These are phyloP conservation scores for Xanthoceras sorbifolium DNA, from an alignment of 345 rosid species.

Conservation along the genomic window DNA sequence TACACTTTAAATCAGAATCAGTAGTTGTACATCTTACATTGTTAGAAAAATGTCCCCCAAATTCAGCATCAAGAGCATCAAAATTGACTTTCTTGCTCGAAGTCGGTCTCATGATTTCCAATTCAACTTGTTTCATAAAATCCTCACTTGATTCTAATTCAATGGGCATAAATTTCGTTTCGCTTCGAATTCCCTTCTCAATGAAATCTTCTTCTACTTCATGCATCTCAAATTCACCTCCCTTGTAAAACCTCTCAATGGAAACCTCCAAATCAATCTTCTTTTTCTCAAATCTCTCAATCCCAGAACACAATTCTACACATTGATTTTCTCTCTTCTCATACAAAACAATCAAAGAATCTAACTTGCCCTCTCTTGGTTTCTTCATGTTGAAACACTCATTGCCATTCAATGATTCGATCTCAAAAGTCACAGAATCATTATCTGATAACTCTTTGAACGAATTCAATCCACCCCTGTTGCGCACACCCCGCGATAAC, in stretches of 20 bases:
- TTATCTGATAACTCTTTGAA: slow-evolving; percentile 28
- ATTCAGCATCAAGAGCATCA: slow-evolving; percentile 22
- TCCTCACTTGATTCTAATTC: slow-evolving; percentile 24
- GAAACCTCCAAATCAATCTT: slow-evolving; percentile 22
- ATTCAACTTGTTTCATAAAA: slow-evolving; percentile 22
- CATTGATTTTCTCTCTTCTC: slow-evolving; percentile 27
- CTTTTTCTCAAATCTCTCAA: slow-evolving; percentile 17
- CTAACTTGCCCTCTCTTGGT: slow-evolving; percentile 23
- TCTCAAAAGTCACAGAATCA: slow-evolving; percentile 20
- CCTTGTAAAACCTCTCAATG: not conserved
- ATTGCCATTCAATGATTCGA: slow-evolving; percentile 17
- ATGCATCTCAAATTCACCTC: slow-evolving; percentile 21
- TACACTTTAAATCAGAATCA: slow-evolving; percentile 39
- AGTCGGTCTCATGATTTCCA: too few species aligned
- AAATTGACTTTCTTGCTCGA: slow-evolving; percentile 18
- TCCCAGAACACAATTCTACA: slow-evolving; percentile 19
- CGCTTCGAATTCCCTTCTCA: slow-evolving; percentile 11
- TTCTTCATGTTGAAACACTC: slow-evolving; percentile 27
- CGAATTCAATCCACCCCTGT: slow-evolving; percentile 26
- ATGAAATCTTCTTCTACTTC: slow-evolving; percentile 19
- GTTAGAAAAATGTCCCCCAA: not conserved
- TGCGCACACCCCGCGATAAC: slow-evolving; percentile 43
- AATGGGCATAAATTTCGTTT: slow-evolving; percentile 3
- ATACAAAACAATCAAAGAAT: slow-evolving; percentile 19
- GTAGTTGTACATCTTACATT: not conserved